phyloP scores from a whole-genome alignment of 495 filamentous ascomycete species.

The Cairneyella variabilis region DNA sequence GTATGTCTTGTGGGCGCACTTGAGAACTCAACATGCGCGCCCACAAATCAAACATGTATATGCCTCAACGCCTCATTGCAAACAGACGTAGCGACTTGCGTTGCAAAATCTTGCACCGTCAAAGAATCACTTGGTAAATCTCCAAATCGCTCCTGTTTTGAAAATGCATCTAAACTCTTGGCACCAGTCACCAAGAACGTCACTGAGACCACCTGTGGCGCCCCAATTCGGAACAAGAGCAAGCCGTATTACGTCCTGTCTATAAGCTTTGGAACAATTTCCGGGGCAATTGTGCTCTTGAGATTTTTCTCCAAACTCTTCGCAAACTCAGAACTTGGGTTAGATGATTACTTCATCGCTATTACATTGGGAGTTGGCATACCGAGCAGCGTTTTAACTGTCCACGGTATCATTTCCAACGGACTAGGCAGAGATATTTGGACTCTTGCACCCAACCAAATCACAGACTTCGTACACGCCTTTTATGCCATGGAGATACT shows the following conservation, averaged over 20 bases:
- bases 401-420: conserved; percentile 15
- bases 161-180: not conserved
- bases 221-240: conserved; percentile 16
- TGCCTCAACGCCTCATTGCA: conserved; percentile 28
- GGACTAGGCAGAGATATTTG: conserved; percentile 33
- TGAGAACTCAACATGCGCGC: conserved; percentile 24
- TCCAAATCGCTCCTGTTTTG: not conserved
- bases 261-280: conserved; percentile 7
- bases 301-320: conserved; percentile 16
- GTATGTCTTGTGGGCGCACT: conserved; percentile 21
- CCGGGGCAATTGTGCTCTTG: conserved; percentile 11
- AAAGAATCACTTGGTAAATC: conserved; percentile 30
- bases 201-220: conserved; percentile 15
- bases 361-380: conserved; percentile 2
- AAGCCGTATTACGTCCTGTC: conserved; percentile 2
- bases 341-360: conserved; percentile 20
- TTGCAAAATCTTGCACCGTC: conserved; percentile 27
- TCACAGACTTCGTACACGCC: conserved; percentile 25
- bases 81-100: conserved; percentile 26
- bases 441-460: conserved; percentile 24
- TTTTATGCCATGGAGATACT: conserved; percentile 22
- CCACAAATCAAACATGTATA: conserved; percentile 31
- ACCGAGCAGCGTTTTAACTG: conserved; percentile 15
- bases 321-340: not conserved
- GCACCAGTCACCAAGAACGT: conserved; percentile 14